Percentiles rank a stretch among this genome's conserved stretches.
phyloP scores from a whole-genome alignment of 352 stramenopile genomes.

The Globisporangium irregulare region DNA sequence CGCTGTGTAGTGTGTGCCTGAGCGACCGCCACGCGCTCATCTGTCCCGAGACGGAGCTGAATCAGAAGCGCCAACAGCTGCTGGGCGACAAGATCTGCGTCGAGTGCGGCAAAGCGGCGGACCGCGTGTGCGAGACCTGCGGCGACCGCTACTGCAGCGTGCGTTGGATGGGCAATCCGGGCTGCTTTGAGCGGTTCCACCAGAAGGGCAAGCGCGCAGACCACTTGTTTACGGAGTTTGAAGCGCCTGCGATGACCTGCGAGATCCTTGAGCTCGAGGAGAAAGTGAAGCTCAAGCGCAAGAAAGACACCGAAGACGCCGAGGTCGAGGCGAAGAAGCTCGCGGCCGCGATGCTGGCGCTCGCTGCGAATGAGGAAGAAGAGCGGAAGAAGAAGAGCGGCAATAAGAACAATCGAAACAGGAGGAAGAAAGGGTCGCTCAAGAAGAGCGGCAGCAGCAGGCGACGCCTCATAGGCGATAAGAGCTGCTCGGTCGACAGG shows the following conservation, averaged over 20 bases:
- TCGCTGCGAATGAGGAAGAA: slow-evolving; percentile 9
- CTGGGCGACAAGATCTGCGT: slow-evolving; percentile 64
- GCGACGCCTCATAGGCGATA: background rate
- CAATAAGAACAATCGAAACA: slow-evolving; percentile 27
- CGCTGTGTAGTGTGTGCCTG: slow-evolving; percentile 60
- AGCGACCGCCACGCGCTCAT: slow-evolving; percentile 40
- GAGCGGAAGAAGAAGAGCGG: slow-evolving; percentile 14
- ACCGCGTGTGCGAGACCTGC: slow-evolving; percentile 62
- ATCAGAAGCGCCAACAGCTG: slow-evolving; percentile 44
- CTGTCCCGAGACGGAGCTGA: slow-evolving; percentile 64
- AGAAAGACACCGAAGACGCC: slow-evolving; percentile 45
- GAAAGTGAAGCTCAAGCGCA: slow-evolving; percentile 48
- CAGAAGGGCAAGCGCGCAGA: slow-evolving; percentile 61
- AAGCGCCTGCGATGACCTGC: slow-evolving; percentile 26
- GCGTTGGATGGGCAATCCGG: slow-evolving; percentile 80
- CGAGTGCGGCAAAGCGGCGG: slow-evolving; percentile 69
- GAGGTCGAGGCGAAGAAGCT: slow-evolving; percentile 53
- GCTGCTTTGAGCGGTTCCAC: slow-evolving; percentile 84
- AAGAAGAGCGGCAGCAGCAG: slow-evolving; percentile 12
- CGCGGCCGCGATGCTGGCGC: slow-evolving; percentile 33
- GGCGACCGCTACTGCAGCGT: slow-evolving; percentile 81
- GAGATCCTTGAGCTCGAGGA: slow-evolving; percentile 61
- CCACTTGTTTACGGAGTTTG: slow-evolving; percentile 43
- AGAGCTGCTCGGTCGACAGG: slow-evolving; percentile 31
- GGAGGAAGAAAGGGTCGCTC: slow-evolving; percentile 20